Conservation (phyloP, 257 asterid genomes). For the Eucommia ulmoides region DNA sequence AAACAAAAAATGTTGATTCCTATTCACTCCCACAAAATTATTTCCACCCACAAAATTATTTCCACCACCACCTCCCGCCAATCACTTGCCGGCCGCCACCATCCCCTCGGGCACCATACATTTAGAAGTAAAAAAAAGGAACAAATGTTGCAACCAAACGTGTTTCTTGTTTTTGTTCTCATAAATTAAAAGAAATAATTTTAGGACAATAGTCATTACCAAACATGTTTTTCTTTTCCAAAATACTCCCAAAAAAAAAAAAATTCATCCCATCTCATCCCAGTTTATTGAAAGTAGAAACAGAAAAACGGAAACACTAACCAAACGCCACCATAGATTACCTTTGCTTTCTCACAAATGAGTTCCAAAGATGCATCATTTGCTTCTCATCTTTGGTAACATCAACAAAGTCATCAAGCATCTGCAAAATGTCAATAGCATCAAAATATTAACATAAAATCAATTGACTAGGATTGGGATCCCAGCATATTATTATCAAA, state of each 20-base stretch:
- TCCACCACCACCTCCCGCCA: no score
- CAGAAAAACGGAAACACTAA: not conserved
- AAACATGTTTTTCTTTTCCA: no score
- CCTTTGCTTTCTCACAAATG: conserved; percentile 96
- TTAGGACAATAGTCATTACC: no score
- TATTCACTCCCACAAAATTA: no score
- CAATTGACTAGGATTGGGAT: not conserved
- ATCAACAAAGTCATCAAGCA: conserved; percentile 98
- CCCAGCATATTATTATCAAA: not conserved
- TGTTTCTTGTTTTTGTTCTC: no score
- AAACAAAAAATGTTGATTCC: no score
- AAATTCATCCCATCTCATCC: not conserved
- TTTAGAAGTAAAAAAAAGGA: no score
- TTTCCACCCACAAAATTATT: no score
- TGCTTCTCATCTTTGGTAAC: conserved; percentile 89
- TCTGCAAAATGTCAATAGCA: conserved; percentile 31
- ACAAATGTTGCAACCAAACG: not conserved
- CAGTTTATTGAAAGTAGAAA: conserved; percentile 4
- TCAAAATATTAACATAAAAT: no score
- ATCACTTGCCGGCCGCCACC: no score
- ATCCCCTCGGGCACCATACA: no score
- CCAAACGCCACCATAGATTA: conserved; percentile 11
- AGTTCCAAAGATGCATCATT: conserved; percentile 99
- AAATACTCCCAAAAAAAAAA: not conserved
- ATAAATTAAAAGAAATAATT: no score